phyloP scores from a whole-genome alignment of 225 moss, liverwort and hornwort species.

The Neckera pumila region DNA sequence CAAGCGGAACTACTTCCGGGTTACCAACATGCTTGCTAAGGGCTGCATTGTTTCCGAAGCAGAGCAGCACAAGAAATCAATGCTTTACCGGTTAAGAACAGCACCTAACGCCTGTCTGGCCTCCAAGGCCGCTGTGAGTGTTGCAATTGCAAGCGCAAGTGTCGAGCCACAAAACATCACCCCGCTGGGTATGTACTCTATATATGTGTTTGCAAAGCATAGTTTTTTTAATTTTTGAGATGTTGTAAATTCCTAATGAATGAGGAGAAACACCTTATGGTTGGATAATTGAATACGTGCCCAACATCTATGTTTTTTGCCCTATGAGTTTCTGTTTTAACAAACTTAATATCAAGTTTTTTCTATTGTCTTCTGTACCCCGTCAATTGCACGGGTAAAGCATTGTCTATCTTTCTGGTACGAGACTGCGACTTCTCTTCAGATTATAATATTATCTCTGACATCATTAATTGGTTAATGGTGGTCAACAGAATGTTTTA shows the following conservation, averaged over 20 bases:
- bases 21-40: conserved; percentile 75
- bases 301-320: not conserved
- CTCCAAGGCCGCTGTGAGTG: not conserved
- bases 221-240: not conserved
- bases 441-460: not conserved
- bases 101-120: conserved; percentile 40
- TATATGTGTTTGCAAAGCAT: not conserved
- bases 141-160: not conserved
- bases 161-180: conserved; percentile 16
- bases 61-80: conserved; percentile 92
- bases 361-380: not conserved
- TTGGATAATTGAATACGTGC: not conserved
- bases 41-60: conserved; percentile 78
- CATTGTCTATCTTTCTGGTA: not conserved
- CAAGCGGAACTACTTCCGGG: conserved; percentile 93
- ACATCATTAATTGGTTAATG: not conserved
- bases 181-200: conserved; percentile 28
- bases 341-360: not conserved
- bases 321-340: not conserved
- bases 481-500: not conserved
- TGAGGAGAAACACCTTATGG: not conserved
- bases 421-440: not conserved
- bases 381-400: not conserved
- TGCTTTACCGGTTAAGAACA: conserved; percentile 83
- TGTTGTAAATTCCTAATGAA: not conserved